A percentile compares a stretch with the other conserved stretches of the same genome.
Conservation (phyloP, 306 rosid species). For the Cicer chorassanicum region DNA sequence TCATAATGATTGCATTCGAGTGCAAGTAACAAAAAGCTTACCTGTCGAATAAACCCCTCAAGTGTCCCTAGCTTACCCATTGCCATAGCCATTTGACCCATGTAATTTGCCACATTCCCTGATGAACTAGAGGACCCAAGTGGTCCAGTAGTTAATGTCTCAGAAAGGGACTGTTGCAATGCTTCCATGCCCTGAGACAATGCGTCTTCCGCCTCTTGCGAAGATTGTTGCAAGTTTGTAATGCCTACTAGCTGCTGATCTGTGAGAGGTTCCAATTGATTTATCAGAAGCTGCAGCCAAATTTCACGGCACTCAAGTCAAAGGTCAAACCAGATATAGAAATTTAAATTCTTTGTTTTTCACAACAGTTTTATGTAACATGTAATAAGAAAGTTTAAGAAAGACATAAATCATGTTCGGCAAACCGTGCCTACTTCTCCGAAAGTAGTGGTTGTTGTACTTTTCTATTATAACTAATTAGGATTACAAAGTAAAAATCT, state of each 20-base stretch:
- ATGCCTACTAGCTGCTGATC: slow-evolving; percentile 81
- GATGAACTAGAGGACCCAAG: slow-evolving; percentile 76
- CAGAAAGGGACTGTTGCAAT: slow-evolving; percentile 82
- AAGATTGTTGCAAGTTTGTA: slow-evolving; percentile 81
- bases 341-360: neutral
- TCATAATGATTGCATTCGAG: neutral
- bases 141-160: slow-evolving; percentile 70
- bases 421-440: no score
- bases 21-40: slow-evolving; percentile 42
- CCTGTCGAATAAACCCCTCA: slow-evolving; percentile 85
- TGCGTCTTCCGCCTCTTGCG: slow-evolving; percentile 95
- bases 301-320: slow-evolving; percentile 12
- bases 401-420: neutral
- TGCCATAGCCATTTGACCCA: slow-evolving; percentile 97
- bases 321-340: neutral
- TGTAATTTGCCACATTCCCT: slow-evolving; percentile 83
- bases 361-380: neutral
- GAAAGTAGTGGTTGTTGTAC: no score
- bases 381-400: neutral
- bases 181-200: slow-evolving; percentile 97
- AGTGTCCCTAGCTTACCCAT: slow-evolving; percentile 90
- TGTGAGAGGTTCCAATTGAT: slow-evolving; percentile 85
- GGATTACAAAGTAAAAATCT: no score
- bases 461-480: no score
- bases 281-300: slow-evolving; percentile 73